Percentiles rank a stretch among this genome's conserved stretches.
phyloP scores from a whole-genome alignment of 2,329 filamentous ascomycete genomes.

The Calonectria crousiana region DNA sequence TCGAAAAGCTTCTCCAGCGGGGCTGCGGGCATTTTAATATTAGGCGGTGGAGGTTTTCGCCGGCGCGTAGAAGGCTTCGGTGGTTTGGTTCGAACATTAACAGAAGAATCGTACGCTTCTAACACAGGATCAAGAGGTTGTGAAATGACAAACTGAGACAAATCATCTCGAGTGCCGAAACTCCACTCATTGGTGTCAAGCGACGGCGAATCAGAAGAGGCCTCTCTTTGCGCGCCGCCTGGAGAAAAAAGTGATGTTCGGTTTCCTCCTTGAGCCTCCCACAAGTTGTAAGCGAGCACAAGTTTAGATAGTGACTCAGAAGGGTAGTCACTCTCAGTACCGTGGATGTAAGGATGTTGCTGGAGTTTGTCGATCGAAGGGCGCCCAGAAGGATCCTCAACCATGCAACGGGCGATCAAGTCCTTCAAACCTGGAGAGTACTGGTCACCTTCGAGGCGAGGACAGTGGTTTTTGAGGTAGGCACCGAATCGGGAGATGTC shows the following conservation, averaged over 20 bases:
- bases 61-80: slow-evolving; percentile 66
- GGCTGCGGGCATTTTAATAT: slow-evolving; percentile 67
- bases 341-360: slow-evolving; percentile 75
- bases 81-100: slow-evolving; percentile 65
- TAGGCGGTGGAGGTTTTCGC: slow-evolving; percentile 66
- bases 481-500: slow-evolving; percentile 63
- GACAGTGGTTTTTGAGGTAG: slow-evolving; percentile 71
- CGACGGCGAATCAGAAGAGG: slow-evolving; percentile 57
- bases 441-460: slow-evolving; percentile 77
- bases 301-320: slow-evolving; percentile 73
- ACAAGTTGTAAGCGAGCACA: slow-evolving; percentile 78
- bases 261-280: slow-evolving; percentile 80
- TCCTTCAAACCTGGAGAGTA: slow-evolving; percentile 78
- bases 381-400: slow-evolving; percentile 75
- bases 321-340: slow-evolving; percentile 73
- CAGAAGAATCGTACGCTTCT: slow-evolving; percentile 69
- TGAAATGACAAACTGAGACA: slow-evolving; percentile 63
- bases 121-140: slow-evolving; percentile 68
- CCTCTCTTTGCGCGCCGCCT: slow-evolving; percentile 68
- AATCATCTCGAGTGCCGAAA: slow-evolving; percentile 75
- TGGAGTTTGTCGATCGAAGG: slow-evolving; percentile 78
- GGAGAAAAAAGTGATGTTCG: slow-evolving; percentile 73
- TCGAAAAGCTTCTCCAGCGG: slow-evolving; percentile 76
- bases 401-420: slow-evolving; percentile 80
- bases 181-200: slow-evolving; percentile 73